These are phyloP conservation scores for Auriscalpium microsporum DNA, from an alignment of 768 basidiomycete species.

Conservation along the genomic window DNA sequence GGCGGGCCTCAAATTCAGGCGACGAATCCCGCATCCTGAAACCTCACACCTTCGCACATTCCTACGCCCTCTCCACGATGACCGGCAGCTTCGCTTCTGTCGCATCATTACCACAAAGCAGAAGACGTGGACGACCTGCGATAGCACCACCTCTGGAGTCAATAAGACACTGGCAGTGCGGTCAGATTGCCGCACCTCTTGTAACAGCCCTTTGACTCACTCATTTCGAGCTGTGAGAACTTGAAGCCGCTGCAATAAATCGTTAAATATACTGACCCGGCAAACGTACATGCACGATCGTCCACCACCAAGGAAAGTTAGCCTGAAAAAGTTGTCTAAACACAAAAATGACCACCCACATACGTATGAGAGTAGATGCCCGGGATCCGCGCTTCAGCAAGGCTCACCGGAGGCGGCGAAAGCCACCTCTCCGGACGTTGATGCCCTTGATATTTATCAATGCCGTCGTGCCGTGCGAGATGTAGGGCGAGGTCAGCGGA, in stretches of 20 bases:
- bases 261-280: background rate
- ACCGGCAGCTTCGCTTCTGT: background rate
- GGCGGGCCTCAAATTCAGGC: too few species aligned
- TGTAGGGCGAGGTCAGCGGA: background rate
- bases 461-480: constrained; percentile 1
- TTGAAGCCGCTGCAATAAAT: constrained; percentile 7
- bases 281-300: constrained; percentile 9
- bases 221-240: constrained; percentile 12
- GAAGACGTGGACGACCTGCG: background rate
- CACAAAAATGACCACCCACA: background rate
- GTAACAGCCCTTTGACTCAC: background rate
- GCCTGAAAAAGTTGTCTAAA: background rate
- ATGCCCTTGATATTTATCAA: constrained; percentile 2
- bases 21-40: too few species aligned
- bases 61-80: too few species aligned
- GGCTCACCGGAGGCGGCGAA: background rate
- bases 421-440: constrained; percentile 16
- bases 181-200: background rate
- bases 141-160: background rate
- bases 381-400: constrained; percentile 2
- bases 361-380: constrained; percentile 6
- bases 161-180: too few species aligned
- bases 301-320: constrained; percentile 13
- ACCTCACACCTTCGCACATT: too few species aligned
- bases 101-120: background rate